A percentile compares a stretch with the other conserved stretches of the same genome.
These are phyloP conservation scores for Plasmodium relictum DNA, from an alignment of 169 alveolate genomes.

Conservation along the genomic window DNA sequence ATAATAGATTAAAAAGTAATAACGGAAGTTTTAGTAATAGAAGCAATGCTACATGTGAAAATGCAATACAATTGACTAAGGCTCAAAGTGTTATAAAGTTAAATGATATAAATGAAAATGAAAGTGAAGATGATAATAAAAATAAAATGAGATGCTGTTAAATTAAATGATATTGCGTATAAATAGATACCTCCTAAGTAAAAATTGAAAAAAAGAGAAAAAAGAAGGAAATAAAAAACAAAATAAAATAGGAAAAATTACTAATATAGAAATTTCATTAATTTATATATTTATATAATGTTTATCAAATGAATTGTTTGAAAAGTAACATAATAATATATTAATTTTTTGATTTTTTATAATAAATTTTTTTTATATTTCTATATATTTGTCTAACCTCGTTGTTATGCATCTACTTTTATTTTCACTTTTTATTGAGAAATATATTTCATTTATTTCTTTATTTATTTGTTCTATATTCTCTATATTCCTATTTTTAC, in stretches of 20 bases:
- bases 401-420: neutral
- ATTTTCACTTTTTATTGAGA: neutral
- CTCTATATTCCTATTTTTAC: neutral
- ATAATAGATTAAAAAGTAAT: slow-evolving; percentile 63
- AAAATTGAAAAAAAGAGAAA: too few relatives aligned
- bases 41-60: slow-evolving; percentile 50
- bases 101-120: slow-evolving; percentile 35
- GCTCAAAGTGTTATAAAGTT: slow-evolving; percentile 47
- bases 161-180: neutral
- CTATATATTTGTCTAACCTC: neutral
- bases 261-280: too few relatives aligned
- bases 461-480: neutral
- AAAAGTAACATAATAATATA: neutral
- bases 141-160: slow-evolving; percentile 26
- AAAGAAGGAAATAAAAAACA: too few relatives aligned
- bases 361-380: neutral
- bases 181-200: too few relatives aligned
- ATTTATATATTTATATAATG: too few relatives aligned
- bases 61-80: slow-evolving; percentile 57
- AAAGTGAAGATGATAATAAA: slow-evolving; percentile 7
- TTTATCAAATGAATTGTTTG: too few relatives aligned
- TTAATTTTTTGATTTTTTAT: neutral
- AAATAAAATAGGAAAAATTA: too few relatives aligned
- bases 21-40: slow-evolving; percentile 40
- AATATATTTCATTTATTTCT: neutral